Conservation (phyloP, 2,329 filamentous ascomycete species). For the Trichoderma sp. region DNA sequence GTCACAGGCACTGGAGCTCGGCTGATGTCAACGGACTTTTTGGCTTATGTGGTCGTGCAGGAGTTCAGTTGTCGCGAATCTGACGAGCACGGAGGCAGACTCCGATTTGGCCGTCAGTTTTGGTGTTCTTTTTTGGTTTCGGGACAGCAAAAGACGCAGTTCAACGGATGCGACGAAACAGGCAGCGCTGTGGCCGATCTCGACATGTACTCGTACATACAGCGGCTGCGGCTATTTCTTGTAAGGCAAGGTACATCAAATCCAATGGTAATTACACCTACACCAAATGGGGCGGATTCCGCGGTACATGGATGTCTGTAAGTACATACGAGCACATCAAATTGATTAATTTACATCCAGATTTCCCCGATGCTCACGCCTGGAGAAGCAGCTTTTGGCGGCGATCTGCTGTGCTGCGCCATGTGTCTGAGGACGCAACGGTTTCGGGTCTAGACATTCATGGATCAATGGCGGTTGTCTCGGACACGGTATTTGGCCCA, state of each 20-base stretch:
- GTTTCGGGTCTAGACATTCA: neutral
- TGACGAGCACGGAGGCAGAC: neutral
- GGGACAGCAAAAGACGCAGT: neutral
- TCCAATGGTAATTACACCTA: neutral
- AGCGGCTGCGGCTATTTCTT: constrained; percentile 14
- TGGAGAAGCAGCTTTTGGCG: neutral
- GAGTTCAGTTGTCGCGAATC: neutral
- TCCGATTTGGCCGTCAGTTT: neutral
- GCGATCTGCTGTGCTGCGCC: neutral
- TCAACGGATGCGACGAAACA: neutral
- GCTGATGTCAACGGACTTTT: constrained; percentile 3
- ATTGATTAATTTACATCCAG: neutral
- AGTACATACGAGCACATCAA: neutral
- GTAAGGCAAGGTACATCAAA: neutral
- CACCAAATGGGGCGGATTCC: neutral
- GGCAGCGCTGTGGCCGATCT: constrained; percentile 11
- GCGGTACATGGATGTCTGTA: neutral
- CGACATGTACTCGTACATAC: neutral
- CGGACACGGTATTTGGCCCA: constrained; percentile 11
- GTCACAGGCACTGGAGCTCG: neutral
- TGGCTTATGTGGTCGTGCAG: neutral
- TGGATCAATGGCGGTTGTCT: neutral
- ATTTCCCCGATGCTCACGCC: neutral
- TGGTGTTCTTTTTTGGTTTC: neutral
- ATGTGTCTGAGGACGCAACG: neutral